Conservation (phyloP, 495 filamentous ascomycete genomes). For the Neurospora terricola region DNA sequence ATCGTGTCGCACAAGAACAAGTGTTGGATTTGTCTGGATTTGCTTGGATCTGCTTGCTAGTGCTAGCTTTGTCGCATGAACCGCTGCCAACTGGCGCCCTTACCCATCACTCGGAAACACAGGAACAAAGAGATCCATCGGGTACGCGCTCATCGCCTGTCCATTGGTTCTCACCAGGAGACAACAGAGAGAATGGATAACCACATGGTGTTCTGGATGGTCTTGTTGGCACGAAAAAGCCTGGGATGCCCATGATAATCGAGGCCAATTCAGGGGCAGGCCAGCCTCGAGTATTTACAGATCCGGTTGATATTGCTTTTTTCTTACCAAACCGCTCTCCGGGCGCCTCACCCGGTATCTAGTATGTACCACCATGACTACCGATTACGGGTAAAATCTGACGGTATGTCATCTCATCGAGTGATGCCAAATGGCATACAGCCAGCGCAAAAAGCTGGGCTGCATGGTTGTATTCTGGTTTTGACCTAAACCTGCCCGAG, state of each 20-base stretch:
- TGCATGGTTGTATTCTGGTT: slow-evolving; percentile 19
- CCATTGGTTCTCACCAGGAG: background rate
- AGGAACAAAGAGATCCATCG: background rate
- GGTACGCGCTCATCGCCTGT: background rate
- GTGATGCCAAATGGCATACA: slow-evolving; percentile 26
- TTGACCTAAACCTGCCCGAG: slow-evolving; percentile 26
- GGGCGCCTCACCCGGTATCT: background rate
- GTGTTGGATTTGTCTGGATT: background rate
- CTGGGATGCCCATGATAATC: background rate
- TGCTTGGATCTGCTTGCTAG: background rate
- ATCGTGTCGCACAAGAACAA: background rate
- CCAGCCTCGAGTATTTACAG: background rate
- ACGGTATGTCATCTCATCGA: slow-evolving; percentile 9
- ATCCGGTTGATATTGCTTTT: background rate
- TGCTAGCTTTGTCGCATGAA: background rate
- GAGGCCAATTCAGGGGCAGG: background rate
- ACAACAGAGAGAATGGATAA: background rate
- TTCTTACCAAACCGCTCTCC: background rate
- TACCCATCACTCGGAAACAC: background rate
- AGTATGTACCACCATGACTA: background rate
- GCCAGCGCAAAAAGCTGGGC: slow-evolving; percentile 5
- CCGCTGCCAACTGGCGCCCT: background rate
- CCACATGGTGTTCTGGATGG: background rate
- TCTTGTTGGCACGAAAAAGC: background rate
- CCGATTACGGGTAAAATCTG: slow-evolving; percentile 9